These are phyloP conservation scores for Sanghuangporus baumii DNA, from an alignment of 1,284 basidiomycete genomes.

Conservation along the genomic window DNA sequence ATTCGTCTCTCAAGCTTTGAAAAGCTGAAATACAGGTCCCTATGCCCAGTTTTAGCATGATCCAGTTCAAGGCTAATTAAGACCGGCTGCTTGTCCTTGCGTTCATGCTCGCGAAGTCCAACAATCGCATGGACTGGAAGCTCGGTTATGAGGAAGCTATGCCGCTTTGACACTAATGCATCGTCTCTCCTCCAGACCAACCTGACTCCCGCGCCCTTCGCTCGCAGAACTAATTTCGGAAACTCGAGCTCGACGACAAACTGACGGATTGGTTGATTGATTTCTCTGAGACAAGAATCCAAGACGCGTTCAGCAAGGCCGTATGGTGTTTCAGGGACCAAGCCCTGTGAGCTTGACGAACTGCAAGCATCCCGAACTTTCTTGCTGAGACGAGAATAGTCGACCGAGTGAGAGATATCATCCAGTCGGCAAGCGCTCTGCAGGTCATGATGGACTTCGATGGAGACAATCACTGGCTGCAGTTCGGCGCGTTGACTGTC, in stretches of 20 bases:
- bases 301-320: slow-evolving; percentile 9
- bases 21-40: slow-evolving; percentile 10
- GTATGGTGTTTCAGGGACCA: neutral
- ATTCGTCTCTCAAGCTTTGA: slow-evolving; percentile 6
- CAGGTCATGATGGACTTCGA: slow-evolving; percentile 53
- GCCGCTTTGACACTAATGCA: slow-evolving; percentile 18
- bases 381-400: slow-evolving; percentile 48
- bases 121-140: slow-evolving; percentile 58
- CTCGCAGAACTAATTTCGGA: slow-evolving; percentile 49
- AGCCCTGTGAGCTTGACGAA: neutral
- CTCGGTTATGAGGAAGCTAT: slow-evolving; percentile 40
- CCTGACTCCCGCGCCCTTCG: slow-evolving; percentile 40
- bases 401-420: slow-evolving; percentile 51
- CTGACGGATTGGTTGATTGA: neutral
- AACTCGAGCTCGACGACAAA: slow-evolving; percentile 13
- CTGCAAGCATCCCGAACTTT: slow-evolving; percentile 24
- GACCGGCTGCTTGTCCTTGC: slow-evolving; percentile 65
- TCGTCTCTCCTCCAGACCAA: slow-evolving; percentile 28
- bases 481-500: slow-evolving; percentile 26
- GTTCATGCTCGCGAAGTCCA: slow-evolving; percentile 71
- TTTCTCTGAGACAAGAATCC: neutral
- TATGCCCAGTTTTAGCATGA: slow-evolving; percentile 21
- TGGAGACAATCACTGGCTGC: slow-evolving; percentile 56
- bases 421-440: slow-evolving; percentile 48
- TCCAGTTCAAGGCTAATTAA: slow-evolving; percentile 49